Percentiles rank a stretch among this genome's conserved stretches.
Evolutionary conservation across 306 rosid genomes (phyloP).

Genomic region (Cicer pinnatifidum): DNA sequence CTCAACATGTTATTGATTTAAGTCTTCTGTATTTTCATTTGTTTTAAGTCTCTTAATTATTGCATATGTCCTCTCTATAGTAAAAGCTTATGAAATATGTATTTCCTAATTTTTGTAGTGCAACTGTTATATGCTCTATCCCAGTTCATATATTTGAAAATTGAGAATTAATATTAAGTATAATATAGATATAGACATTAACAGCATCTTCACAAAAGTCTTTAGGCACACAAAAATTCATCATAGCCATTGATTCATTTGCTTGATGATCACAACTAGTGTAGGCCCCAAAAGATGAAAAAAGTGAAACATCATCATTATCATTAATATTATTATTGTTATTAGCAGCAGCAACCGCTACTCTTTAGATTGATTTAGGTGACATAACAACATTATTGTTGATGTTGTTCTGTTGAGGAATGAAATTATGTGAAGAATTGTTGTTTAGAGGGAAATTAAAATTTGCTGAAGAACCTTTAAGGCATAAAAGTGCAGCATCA

Average conservation of each 20-base stretch:
- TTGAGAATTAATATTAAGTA: conserved; percentile 6
- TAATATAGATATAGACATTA: background rate
- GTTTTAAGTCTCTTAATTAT: background rate
- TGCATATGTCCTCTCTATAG: conserved; percentile 1
- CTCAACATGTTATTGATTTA: background rate
- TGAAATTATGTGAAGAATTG: conserved; percentile 45
- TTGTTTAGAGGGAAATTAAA: conserved; percentile 71
- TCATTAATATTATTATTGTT: no score
- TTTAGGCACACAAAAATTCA: background rate
- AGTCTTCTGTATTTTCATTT: no score
- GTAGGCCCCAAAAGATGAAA: no score
- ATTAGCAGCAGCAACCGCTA: no score
- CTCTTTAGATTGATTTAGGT: no score
- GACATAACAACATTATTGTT: background rate
- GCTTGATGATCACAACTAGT: conserved; percentile 37
- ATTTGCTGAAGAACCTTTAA: conserved; percentile 79
- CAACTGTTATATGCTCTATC: background rate
- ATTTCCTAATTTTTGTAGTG: background rate
- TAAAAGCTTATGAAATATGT: background rate
- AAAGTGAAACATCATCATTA: no score
- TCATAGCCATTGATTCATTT: conserved; percentile 55
- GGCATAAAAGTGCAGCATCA: conserved; percentile 96
- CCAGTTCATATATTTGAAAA: background rate
- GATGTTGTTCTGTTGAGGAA: conserved; percentile 51
- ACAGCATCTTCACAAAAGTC: background rate